These are phyloP conservation scores for Agroathelia rolfsii DNA, from an alignment of 1,284 basidiomycete genomes.

Conservation along the genomic window DNA sequence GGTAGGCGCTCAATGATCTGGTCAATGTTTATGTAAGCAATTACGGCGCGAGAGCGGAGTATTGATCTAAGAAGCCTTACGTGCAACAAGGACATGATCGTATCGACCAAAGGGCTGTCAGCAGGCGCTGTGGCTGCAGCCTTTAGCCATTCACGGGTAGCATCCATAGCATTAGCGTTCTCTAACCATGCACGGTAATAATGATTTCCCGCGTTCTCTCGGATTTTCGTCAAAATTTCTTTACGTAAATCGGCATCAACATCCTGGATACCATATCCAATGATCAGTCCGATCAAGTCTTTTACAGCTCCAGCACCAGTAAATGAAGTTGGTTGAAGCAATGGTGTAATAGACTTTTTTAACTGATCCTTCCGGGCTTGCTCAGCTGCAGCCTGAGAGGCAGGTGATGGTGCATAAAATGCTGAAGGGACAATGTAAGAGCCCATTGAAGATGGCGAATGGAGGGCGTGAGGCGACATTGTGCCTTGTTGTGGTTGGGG, in stretches of 20 bases:
- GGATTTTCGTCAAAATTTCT: constrained; percentile 66
- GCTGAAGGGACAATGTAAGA: constrained; percentile 29
- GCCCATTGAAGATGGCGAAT: constrained; percentile 37
- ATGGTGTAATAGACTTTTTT: constrained; percentile 35
- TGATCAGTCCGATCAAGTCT: constrained; percentile 42
- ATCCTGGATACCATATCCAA: constrained; percentile 48
- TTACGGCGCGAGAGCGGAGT: constrained; percentile 7
- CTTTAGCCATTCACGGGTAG: constrained; percentile 72
- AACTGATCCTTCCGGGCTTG: constrained; percentile 42
- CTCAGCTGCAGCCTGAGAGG: constrained; percentile 15
- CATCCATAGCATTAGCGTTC: constrained; percentile 58
- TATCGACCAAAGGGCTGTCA: constrained; percentile 52
- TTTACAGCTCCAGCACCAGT: constrained; percentile 60
- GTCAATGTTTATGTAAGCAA: constrained; percentile 13
- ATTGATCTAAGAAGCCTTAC: constrained; percentile 43
- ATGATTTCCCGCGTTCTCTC: constrained; percentile 73
- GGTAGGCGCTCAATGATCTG: constrained; percentile 77
- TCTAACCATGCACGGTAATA: constrained; percentile 79
- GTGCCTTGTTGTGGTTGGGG: constrained; percentile 36
- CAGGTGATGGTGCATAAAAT: constrained; percentile 21
- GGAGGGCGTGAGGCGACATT: constrained; percentile 56
- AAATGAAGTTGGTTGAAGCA: constrained; percentile 46
- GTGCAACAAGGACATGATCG: constrained; percentile 73
- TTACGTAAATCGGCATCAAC: constrained; percentile 51
- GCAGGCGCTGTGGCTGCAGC: constrained; percentile 44